Evolutionary conservation across 352 stramenopile genomes (phyloP), one percentile per base, ranked within the genome.

Genomic region (Peronospora belbahrii): DNA sequence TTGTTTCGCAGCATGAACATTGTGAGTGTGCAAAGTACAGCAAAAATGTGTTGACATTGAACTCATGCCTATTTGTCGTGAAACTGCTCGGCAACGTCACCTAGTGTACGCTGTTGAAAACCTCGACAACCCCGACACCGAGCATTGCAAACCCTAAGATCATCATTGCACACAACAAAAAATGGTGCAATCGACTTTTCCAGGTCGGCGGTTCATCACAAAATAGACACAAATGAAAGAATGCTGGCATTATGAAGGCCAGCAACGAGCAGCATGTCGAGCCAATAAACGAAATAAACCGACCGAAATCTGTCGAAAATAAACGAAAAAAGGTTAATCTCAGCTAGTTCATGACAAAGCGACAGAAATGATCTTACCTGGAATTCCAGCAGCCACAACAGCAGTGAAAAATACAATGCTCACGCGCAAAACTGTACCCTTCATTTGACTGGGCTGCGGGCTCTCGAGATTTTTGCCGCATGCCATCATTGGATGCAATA

Each of bases 221-320:
- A 43, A 88, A 83, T 15, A 94, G 65, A 15, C 67, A 42, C 19
- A 94, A 35, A 59, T 96, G 77, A 67, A 96, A 96, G 24, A 77
- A 81, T 33, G 69, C 72, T 2, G 86, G 86, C 17, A 97, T 59
- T 40, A 96, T 84, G 53, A 96, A 96, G 22, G 81, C 88, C 3
- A 97, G 56, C 20, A 95, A 43, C 2, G 81, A 88, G 51, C 88
- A 97, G 52, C 91, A 95, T 24, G 79, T 94, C 7, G 81, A 84
- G 10, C 86, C 88, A 28, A 97, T 92, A 40, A 97, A 80, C 42
- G 73, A 80, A 37, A 96, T 86, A 70, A 96, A 97, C 23, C 71
- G 67, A 48, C 88, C 88, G 70, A 97, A 97, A 61, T 93, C 83
- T 85, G 42, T 13, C 35, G 36, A 20, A 11, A 45, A 34, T n/a